Base-by-base conservation (phyloP, 495 filamentous ascomycete genomes). In the Penicillium angulare region DNA sequence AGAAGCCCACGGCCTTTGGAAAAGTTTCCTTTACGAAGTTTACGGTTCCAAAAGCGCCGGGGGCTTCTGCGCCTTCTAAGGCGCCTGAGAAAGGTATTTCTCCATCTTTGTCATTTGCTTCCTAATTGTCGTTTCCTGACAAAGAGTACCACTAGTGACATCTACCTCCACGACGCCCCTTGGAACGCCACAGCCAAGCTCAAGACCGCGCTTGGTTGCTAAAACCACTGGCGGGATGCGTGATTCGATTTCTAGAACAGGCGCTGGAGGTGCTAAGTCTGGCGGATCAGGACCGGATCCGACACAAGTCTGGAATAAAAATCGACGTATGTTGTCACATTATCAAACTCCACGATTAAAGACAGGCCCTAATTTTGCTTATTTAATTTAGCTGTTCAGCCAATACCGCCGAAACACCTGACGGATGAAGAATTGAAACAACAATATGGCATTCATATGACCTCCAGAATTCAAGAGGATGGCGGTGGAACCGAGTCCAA, bases 401-500 rank as follows among this genome's bases (percentile, higher is more conserved):
- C 88, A 21, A 83, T 88, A 7, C 83, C 91, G 33, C 83, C 87
- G 16, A 97, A 96, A 70, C 89, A 96, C 51, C 85, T 97, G 56
- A 97, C 93, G 1, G 93, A 99, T 57, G 93, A 99, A 67, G 95
- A 99, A 50, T 77, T 99, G 27, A 95, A 95, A 63, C 87, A 95
- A 59, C 90, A 91, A 65, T 92, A 88, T 65, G 93, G 93, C 12
- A 99, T 99, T 49, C 93, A 99, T 67, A 81, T 99, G 72, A 95
- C 93, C 8, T 95, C 84, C 34, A 84, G 93, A 46, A 83, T 99
- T 18, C 87, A 91, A 43, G 81, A 89, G 47, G 92, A 97, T 60
- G 82, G 83, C 12, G 82, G 80, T 34, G 85, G 87, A 13, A 91
- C 92, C 51, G 89, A 92, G 44, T 83, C 90, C 13, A 92, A 90